Base-by-base conservation (phyloP, 1,284 basidiomycete species). In the Rhodotorula sp. region DNA sequence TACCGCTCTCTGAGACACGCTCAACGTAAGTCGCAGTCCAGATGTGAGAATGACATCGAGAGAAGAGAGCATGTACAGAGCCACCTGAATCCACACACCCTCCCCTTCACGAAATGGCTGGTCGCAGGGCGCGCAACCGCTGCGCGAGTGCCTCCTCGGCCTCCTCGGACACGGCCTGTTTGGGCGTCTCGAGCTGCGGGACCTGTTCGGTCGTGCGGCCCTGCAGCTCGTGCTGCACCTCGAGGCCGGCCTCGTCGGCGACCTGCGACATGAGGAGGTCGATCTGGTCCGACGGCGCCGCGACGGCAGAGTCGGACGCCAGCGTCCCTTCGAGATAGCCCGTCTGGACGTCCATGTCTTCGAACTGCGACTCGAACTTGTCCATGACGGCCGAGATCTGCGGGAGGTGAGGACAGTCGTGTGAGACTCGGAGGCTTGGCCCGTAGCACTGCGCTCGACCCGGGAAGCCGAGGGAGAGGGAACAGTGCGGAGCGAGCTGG, bases 321-420 rank as follows among this genome's bases (percentile, higher is more conserved):
- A 99, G 97, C 42, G 94, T 90, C 70, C 93, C 92, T 81, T 99
- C 97, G 93, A 99, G 97, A 83, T 96, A 96, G 7, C 90, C 91
- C 7, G 97, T 97, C 82, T 99, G 97, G 8, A 98, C 97, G 80
- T 99, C 97, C 53, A 99, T 87, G 82, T 99, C 97, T 70, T 92
- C 87, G 83, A 99, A 98, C 79, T 99, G 96, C 5, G 88, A 80
- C 82, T 99, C 97, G 81, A 99, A 99, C 84, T 96, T 98, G 84
- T 99, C 97, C 97, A 99, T 99, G 23, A 99, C 93, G 73, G 93
- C 83, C 17, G 97, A 96, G 82, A 99, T 99, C 95, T 98, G 78
- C 16, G 23, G 5, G 10, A 17, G 19, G 7, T 16, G 45, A 13
- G 42, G 41, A 3, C 21, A 42, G 60, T 17, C 14, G n/a, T 8